Evolutionary conservation across 768 basidiomycete genomes (phyloP).

Genomic region (Kwoniella sp.): DNA sequence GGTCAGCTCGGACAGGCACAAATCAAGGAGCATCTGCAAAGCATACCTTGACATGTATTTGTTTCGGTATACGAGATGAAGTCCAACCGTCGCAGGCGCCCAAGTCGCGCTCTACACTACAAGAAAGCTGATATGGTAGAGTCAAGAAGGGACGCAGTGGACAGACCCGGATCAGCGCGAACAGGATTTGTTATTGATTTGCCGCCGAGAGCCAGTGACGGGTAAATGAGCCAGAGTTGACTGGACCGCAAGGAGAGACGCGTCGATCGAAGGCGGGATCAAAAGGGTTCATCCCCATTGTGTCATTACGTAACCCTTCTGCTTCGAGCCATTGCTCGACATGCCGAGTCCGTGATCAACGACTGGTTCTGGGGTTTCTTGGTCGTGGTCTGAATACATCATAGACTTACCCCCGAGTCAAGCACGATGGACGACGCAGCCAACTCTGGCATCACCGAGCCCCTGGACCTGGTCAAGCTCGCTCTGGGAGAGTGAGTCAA

Average conservation of each 20-base stretch:
- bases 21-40: background rate
- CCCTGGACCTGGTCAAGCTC: conserved; percentile 92
- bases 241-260: background rate
- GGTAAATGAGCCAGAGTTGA: background rate
- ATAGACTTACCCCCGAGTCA: background rate
- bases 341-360: too few species aligned
- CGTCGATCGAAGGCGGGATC: background rate
- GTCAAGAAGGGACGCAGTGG: too few species aligned
- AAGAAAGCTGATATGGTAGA: too few species aligned
- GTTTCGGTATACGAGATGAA: background rate
- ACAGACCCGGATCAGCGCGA: too few species aligned
- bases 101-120: too few species aligned
- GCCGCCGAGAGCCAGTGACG: background rate
- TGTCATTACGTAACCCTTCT: background rate
- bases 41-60: conserved; percentile 15
- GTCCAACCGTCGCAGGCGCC: too few species aligned
- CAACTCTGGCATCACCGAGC: conserved; percentile 57
- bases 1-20: background rate
- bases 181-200: conserved; percentile 6
- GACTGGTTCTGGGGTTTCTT: too few species aligned
- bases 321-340: too few species aligned
- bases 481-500: conserved; percentile 72
- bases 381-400: too few species aligned
- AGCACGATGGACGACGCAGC: conserved; percentile 42
- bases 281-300: too few species aligned